These are phyloP conservation scores for Diospyros kaki DNA, from an alignment of 148 eudicot genomes.

Conservation along the genomic window DNA sequence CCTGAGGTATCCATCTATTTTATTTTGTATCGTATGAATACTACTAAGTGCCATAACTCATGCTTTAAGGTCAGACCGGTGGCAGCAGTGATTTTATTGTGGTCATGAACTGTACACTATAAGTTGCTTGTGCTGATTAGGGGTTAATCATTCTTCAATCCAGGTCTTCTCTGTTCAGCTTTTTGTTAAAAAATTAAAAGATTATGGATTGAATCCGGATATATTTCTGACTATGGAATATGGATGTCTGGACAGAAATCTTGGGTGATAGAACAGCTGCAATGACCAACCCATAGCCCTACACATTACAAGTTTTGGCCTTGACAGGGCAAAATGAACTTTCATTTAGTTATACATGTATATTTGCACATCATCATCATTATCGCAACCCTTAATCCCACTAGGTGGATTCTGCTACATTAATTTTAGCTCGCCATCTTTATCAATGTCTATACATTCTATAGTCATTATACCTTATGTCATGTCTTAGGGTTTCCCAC, in stretches of 20 bases:
- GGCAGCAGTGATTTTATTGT: neutral
- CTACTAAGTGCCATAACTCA: neutral
- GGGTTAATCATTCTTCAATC: neutral
- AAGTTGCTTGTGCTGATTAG: constrained; percentile 4
- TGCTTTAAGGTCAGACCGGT: neutral
- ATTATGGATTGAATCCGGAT: neutral
- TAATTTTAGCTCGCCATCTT: too few relatives aligned
- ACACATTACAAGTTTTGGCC: neutral
- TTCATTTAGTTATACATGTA: neutral
- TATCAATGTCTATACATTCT: too few relatives aligned
- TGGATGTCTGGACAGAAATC: constrained; percentile 1
- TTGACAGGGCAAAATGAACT: neutral
- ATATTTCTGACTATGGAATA: neutral
- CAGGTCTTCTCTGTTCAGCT: neutral
- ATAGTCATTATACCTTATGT: too few relatives aligned
- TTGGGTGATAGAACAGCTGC: neutral
- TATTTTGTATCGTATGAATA: neutral
- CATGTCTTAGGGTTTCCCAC: too few relatives aligned
- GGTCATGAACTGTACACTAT: neutral
- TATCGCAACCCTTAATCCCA: too few relatives aligned
- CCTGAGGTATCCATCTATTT: constrained; percentile 57
- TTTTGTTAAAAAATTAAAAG: neutral
- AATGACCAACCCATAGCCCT: neutral
- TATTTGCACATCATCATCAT: too few relatives aligned
- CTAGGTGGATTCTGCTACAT: too few relatives aligned